Evolutionary conservation across 2,329 filamentous ascomycete species (phyloP), one percentile per base, ranked within the genome.

Genomic region (Waltergamsia citrina): DNA sequence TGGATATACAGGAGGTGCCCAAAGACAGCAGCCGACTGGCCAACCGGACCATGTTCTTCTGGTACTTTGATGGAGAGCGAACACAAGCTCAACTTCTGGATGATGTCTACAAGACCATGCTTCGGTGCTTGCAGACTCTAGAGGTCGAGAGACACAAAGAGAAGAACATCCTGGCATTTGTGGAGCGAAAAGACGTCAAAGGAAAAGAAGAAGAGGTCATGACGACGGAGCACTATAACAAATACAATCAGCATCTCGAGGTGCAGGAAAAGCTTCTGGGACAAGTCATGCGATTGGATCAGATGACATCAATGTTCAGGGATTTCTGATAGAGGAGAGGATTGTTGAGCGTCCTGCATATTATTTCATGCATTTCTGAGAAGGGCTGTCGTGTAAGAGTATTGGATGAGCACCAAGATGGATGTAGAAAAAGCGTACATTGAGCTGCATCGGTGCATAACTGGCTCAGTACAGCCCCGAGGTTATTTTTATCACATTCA

Each of bases 1-100:
- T 94, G 10, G 86, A 96, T 44, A 76, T 94, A 6, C 92, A 98
- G 55, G 92, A 98, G 61, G 81, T 98, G 1, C 92, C 92, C 1
- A 84, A 85, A 43, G 90, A 96, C 49, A 81, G 81, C 43, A 81
- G 79, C 41, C 80, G 87, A 22, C 74, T 83, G 46, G 85, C 88
- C 1, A 84, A 80, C 41, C 78, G 86, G 34, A 94, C 87, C 1
- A 72, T 94, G 17, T 96, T 88, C 54, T 74, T 96, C 36, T 95
- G 88, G 80, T 94, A 78, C 65, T 94, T 86, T 56, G 88, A 96
- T 51, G 65, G 73, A 9, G 76, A 86, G 29, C 74, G 83, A 30
- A 80, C 82, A 6, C 66, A 79, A 32, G 69, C 72, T 15, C 73
- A 81, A 40, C 62, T 94, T 2, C 59, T 94, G 9, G 81, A 94